These are phyloP conservation scores for Leishmania tropica DNA, from an alignment of 208 protist species.

Conservation along the genomic window DNA sequence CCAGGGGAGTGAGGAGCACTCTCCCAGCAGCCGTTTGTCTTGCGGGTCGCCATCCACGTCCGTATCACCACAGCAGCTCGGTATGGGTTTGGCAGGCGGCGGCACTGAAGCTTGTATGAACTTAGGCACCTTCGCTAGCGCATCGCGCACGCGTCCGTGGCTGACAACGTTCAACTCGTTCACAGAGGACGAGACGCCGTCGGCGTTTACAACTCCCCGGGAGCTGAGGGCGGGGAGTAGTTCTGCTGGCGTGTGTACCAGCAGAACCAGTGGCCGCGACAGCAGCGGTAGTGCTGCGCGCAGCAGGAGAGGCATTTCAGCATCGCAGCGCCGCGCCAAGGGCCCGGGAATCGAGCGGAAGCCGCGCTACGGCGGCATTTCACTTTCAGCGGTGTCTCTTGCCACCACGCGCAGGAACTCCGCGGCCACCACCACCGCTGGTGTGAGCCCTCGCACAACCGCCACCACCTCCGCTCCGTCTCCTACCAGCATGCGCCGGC, in stretches of 20 bases:
- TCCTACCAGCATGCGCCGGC: slow-evolving; percentile 8
- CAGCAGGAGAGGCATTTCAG: neutral
- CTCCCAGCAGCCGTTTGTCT: slow-evolving; percentile 23
- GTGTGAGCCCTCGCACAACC: neutral
- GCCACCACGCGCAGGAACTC: slow-evolving; percentile 18
- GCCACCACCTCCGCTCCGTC: neutral
- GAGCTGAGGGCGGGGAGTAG: slow-evolving; percentile 4
- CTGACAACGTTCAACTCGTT: slow-evolving; percentile 27
- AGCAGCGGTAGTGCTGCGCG: neutral
- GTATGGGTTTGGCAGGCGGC: neutral
- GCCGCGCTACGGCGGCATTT: slow-evolving; percentile 4
- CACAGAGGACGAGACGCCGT: slow-evolving; percentile 18
- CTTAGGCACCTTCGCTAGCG: neutral
- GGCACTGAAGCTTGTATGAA: neutral
- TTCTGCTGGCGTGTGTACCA: neutral
- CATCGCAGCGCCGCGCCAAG: slow-evolving; percentile 2
- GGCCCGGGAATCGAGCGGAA: slow-evolving; percentile 4
- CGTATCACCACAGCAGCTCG: slow-evolving; percentile 14
- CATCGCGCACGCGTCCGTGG: slow-evolving; percentile 11
- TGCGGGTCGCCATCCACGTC: slow-evolving; percentile 24
- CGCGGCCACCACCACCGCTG: neutral
- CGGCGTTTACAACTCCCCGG: slow-evolving; percentile 13
- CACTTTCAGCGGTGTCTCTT: slow-evolving; percentile 11
- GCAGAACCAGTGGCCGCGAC: neutral
- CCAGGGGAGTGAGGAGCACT: slow-evolving; percentile 21